Conservation (phyloP, 2,329 filamentous ascomycete species). For the Aureobasidium sp. region DNA sequence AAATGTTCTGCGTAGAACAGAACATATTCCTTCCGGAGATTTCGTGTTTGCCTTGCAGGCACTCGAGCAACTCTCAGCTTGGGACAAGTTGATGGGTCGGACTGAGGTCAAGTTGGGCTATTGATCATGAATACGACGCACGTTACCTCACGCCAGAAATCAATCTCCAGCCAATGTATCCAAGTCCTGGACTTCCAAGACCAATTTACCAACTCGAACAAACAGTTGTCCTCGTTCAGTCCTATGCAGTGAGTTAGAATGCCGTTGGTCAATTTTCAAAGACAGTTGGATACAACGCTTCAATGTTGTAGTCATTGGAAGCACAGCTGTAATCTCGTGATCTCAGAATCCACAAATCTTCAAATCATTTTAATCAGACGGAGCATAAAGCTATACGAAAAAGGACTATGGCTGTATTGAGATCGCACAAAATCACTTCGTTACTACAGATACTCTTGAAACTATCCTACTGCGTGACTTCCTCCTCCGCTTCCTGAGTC, state of each 20-base stretch:
- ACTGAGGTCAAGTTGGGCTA: conserved; percentile 3
- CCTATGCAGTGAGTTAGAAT: too few species aligned
- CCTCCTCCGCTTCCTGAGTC: conserved; percentile 16
- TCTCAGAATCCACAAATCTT: too few species aligned
- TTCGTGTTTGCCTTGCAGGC: neutral
- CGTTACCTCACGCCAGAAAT: neutral
- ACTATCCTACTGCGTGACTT: neutral
- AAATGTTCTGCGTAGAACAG: neutral
- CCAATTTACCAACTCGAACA: neutral
- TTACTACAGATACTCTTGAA: too few species aligned
- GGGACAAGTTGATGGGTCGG: neutral
- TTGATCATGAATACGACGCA: neutral
- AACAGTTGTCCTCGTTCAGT: neutral
- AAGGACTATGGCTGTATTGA: neutral
- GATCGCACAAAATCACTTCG: neutral
- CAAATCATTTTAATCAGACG: too few species aligned
- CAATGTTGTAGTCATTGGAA: too few species aligned
- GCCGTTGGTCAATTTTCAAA: too few species aligned
- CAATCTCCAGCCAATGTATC: neutral
- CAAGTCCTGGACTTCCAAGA: neutral
- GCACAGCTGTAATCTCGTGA: too few species aligned
- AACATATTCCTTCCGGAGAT: neutral
- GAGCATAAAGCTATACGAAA: neutral
- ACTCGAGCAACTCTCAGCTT: neutral
- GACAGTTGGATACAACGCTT: too few species aligned